Evolutionary conservation across 2,329 filamentous ascomycete species (phyloP), one percentile per base, ranked within the genome.

Genomic region (Aureobasidium sp.): DNA sequence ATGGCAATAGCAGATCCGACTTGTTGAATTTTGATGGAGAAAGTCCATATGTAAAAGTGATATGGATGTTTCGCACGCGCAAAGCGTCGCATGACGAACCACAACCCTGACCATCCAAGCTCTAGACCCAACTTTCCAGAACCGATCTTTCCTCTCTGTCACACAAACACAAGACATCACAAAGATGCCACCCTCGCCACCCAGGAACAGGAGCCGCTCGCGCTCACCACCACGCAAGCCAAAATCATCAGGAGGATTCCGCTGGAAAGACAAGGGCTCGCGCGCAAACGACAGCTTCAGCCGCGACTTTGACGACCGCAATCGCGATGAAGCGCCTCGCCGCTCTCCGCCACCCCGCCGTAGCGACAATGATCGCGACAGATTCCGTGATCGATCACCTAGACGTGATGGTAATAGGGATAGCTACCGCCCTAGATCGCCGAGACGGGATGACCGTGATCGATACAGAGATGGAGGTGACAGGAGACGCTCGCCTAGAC

Each of bases 201-300:
- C 48, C 14, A n/a, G 48, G n/a, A 49, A 61, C 9, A 49, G 50
- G 6, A 61, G 50, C 24, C 70, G 71, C 54, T 71, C 70, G 22
- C 69, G 68, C 22, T 73, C 72, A 35, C 71, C 71, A 8, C 62
- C 64, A 14, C 69, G 68, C 19, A 66, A 64, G 11, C 71, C 71
- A 60, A 73, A 72, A 49, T 64, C 68, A 50, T 67, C 67, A 24
- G 65, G 62, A 60, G 72, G 72, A 40, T 73, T 74, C 66, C 72
- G 71, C 64, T 74, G 70, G 70, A 74, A 74, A 64, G 70, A 71
- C 24, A 72, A 72, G 48, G 57, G 57, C 45, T 60, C 57, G 45
- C 57, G 57, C 57, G 57, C 67, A 54, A 65, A 67, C 40, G 66
- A 66, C 59, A 65, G 65, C 33, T 53, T 54, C 60, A 64, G 60